Evolutionary conservation across 2,329 filamentous ascomycete species (phyloP).

Genomic region (Stenocarpella maydis): DNA sequence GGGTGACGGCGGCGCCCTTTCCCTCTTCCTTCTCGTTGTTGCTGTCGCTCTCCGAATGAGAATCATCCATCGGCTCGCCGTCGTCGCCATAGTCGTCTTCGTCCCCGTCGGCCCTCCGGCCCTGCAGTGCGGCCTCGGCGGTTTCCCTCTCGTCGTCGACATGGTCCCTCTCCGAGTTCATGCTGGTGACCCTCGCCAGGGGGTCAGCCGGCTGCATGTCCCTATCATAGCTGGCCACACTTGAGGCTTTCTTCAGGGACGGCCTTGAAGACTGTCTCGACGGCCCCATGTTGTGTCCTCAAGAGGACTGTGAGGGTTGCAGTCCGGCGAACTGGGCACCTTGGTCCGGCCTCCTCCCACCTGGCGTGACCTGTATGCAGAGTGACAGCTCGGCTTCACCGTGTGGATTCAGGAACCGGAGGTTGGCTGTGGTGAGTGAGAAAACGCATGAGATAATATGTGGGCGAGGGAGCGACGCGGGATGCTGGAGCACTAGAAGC

Average conservation of each 20-base stretch:
- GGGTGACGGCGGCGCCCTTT: conserved; percentile 40
- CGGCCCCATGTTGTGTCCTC: not conserved
- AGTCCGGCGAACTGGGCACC: not conserved
- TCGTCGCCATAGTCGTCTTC: conserved; percentile 27
- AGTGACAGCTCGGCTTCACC: not conserved
- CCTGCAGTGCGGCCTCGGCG: conserved; percentile 31
- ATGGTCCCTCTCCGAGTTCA: conserved; percentile 30
- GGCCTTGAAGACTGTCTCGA: conserved; percentile 16
- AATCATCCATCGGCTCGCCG: conserved; percentile 26
- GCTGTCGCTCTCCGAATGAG: conserved; percentile 30
- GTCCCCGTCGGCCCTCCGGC: conserved; percentile 1
- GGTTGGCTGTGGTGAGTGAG: not conserved
- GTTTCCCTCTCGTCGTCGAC: conserved; percentile 36
- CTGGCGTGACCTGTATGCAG: not conserved
- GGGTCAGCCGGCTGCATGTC: conserved; percentile 37
- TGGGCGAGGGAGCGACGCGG: not conserved
- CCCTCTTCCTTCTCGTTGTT: conserved; percentile 35
- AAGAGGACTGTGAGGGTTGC: conserved; percentile 1
- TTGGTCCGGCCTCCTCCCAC: conserved; percentile 13
- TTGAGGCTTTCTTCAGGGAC: conserved; percentile 27
- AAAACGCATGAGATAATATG: not conserved
- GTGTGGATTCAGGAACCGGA: not conserved
- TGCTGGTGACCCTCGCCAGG: conserved; percentile 35
- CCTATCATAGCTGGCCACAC: conserved; percentile 36
- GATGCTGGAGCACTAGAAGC: not conserved